Percentiles rank a stretch among this genome's conserved stretches.
These are phyloP conservation scores for Leptomonas seymouri DNA, from an alignment of 208 protist genomes.

Conservation along the genomic window DNA sequence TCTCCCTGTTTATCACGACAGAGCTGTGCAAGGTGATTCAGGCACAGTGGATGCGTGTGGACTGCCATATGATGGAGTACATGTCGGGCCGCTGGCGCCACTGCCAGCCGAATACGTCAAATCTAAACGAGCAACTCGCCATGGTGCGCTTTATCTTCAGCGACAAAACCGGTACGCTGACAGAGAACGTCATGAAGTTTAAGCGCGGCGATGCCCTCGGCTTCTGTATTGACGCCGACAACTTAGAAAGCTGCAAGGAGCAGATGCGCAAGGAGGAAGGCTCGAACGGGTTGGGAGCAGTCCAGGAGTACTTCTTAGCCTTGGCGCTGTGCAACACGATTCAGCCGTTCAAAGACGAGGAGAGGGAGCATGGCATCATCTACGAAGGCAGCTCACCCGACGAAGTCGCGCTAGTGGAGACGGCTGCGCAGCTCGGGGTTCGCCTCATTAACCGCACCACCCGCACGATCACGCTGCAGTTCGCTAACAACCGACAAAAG, in stretches of 20 bases:
- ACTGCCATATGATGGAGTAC: slow-evolving; percentile 86
- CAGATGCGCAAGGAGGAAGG: slow-evolving; percentile 32
- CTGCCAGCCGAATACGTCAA: slow-evolving; percentile 88
- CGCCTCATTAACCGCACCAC: slow-evolving; percentile 70
- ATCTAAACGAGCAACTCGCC: slow-evolving; percentile 92
- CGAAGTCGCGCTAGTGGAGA: slow-evolving; percentile 92
- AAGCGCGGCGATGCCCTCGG: slow-evolving; percentile 76
- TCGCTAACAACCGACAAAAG: slow-evolving; percentile 23
- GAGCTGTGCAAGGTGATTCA: slow-evolving; percentile 93
- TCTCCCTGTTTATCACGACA: slow-evolving; percentile 93
- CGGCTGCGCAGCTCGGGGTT: slow-evolving; percentile 73
- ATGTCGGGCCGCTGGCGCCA: slow-evolving; percentile 63
- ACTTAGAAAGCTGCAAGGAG: slow-evolving; percentile 28
- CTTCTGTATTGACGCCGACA: slow-evolving; percentile 51
- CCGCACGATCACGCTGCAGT: slow-evolving; percentile 43
- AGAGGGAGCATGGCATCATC: slow-evolving; percentile 34
- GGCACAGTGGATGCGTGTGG: slow-evolving; percentile 86
- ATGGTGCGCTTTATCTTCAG: slow-evolving; percentile 92
- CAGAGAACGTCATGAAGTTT: slow-evolving; percentile 93
- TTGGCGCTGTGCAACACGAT: slow-evolving; percentile 90
- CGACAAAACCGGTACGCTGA: slow-evolving; percentile 94
- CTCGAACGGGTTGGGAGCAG: slow-evolving; percentile 27
- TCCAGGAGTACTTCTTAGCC: slow-evolving; percentile 77
- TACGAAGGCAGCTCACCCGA: slow-evolving; percentile 94
- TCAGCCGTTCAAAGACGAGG: slow-evolving; percentile 71